Base-by-base conservation (phyloP, 1,284 basidiomycete species). In the Mycena citricolor region DNA sequence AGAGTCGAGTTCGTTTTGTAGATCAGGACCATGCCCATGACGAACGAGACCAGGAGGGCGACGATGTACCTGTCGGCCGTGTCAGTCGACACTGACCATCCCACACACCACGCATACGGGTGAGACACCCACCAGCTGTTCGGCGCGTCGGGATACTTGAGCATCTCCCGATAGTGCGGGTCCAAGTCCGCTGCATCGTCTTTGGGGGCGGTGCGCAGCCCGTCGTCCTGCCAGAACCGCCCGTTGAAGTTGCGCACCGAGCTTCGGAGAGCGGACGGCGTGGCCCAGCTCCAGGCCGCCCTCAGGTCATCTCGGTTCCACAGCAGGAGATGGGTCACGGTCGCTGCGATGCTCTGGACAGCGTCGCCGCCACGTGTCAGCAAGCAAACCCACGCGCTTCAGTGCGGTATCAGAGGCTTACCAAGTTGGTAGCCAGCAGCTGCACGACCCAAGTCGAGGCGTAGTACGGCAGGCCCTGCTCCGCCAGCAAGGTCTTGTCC, bases 91-190 rank as follows among this genome's bases (percentile, higher is more conserved):
- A n/a, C n/a, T n/a, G n/a, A n/a, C n/a, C n/a, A n/a, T n/a, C n/a
- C n/a, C n/a, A n/a, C n/a, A n/a, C n/a, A n/a, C n/a, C n/a, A n/a
- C n/a, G n/a, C n/a, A n/a, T n/a, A n/a, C n/a, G n/a, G n/a, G n/a
- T n/a, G n/a, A n/a, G n/a, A n/a, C n/a, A 13, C 30, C 49, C 76
- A 78, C 73, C 76, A 76, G 42, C 70, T 70, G 40, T 71, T 64
- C 4, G 71, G 74, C 1, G 62, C 62, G 39, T 76, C 74, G 13
- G 71, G 60, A 42, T 77, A 77, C 70, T 73, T 73, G 17, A 76
- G 62, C 76, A 79, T 79, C 51, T 76, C 59, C n/a, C 62, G 62
- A 44, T 77, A 78, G 54, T 79, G 77, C 13, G 76, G 76, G 49
- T 79, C 77, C 8, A 70, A 52, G 23, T 66, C 63, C 26, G 4